These are phyloP conservation scores for Malus hybrid DNA, from an alignment of 331 rosid genomes.

Conservation along the genomic window DNA sequence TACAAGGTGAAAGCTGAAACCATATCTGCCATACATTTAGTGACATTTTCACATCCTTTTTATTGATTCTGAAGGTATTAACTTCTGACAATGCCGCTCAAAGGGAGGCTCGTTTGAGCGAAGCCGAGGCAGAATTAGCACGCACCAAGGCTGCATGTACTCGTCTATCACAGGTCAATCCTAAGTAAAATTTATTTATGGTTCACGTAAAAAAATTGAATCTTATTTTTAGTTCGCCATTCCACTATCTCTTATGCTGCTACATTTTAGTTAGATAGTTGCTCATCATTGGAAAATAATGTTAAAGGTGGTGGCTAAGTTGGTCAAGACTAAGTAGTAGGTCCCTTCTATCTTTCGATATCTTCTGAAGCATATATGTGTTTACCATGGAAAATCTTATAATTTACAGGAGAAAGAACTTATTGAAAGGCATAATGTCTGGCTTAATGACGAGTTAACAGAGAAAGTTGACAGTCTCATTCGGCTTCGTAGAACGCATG, in stretches of 20 bases:
- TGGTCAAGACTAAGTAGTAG: too few relatives aligned
- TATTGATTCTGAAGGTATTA: conserved; percentile 40
- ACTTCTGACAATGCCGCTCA: conserved; percentile 58
- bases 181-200: neutral
- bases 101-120: conserved; percentile 72
- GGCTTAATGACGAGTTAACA: conserved; percentile 81
- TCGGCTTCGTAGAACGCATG: conserved; percentile 54
- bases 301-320: too few relatives aligned
- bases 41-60: neutral
- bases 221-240: neutral
- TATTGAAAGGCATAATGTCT: conserved; percentile 68
- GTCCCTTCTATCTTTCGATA: neutral
- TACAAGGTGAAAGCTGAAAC: neutral
- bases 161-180: conserved; percentile 61
- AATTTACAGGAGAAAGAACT: conserved; percentile 87
- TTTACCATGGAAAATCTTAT: neutral
- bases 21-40: neutral
- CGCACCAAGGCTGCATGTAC: conserved; percentile 55
- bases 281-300: neutral
- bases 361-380: conserved; percentile 10
- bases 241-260: neutral
- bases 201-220: neutral
- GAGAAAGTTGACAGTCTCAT: conserved; percentile 55
- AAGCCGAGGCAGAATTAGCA: conserved; percentile 60
- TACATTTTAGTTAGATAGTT: neutral